Conservation (phyloP, 2,329 filamentous ascomycete species). For the Biscogniauxia sp. region DNA sequence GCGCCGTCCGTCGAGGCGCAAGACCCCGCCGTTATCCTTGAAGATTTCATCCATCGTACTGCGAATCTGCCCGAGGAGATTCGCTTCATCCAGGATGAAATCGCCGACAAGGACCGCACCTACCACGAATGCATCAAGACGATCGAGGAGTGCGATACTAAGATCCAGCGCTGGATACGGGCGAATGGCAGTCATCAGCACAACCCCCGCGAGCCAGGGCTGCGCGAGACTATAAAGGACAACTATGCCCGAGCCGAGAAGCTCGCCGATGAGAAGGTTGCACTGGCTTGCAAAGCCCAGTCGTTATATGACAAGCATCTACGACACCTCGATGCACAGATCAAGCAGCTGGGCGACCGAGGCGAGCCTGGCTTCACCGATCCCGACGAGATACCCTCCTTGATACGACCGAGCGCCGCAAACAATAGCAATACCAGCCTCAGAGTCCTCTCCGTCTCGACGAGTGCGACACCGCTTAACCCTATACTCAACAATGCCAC, state of each 20-base stretch:
- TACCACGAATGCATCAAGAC: slow-evolving; percentile 66
- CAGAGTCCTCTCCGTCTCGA: slow-evolving; percentile 32
- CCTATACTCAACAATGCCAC: slow-evolving; percentile 39
- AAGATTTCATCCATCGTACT: slow-evolving; percentile 73
- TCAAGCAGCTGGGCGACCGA: slow-evolving; percentile 61
- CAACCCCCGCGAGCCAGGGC: slow-evolving; percentile 72
- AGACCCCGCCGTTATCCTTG: slow-evolving; percentile 68
- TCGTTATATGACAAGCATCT: slow-evolving; percentile 60
- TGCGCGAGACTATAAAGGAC: slow-evolving; percentile 64
- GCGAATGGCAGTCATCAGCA: slow-evolving; percentile 68
- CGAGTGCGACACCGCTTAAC: slow-evolving; percentile 36
- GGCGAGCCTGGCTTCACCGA: slow-evolving; percentile 61
- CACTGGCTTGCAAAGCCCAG: slow-evolving; percentile 63
- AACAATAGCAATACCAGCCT: slow-evolving; percentile 49
- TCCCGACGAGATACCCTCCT: slow-evolving; percentile 61
- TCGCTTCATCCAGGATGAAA: slow-evolving; percentile 79
- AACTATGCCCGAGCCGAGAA: slow-evolving; percentile 67
- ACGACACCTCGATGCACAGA: slow-evolving; percentile 59
- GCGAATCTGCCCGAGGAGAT: slow-evolving; percentile 81
- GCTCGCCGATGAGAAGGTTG: slow-evolving; percentile 73
- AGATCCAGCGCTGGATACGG: slow-evolving; percentile 80
- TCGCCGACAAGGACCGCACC: slow-evolving; percentile 73
- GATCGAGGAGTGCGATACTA: slow-evolving; percentile 69
- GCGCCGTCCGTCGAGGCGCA: slow-evolving; percentile 56
- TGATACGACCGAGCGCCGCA: slow-evolving; percentile 57